Evolutionary conservation across 352 stramenopile species (phyloP).

Genomic region (Peronospora destructor): DNA sequence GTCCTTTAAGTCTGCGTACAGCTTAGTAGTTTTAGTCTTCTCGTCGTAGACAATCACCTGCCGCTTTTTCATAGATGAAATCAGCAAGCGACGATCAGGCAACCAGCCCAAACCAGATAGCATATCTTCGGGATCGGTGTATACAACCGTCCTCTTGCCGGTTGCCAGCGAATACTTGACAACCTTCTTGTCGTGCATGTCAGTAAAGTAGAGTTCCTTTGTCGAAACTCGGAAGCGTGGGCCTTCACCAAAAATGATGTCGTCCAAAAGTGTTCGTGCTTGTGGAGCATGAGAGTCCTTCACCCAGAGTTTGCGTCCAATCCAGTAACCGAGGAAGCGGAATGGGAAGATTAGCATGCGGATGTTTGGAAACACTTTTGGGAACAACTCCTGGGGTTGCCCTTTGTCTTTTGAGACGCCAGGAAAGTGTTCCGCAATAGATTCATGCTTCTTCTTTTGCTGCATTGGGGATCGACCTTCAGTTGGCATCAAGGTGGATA

Average conservation of each 20-base stretch:
- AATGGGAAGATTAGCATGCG: slow-evolving; percentile 29
- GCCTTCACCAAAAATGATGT: slow-evolving; percentile 45
- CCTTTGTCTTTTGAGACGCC: slow-evolving; percentile 1
- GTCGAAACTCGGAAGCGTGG: slow-evolving; percentile 50
- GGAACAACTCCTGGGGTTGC: slow-evolving; percentile 19
- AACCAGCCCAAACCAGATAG: slow-evolving; percentile 60
- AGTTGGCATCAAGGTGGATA: neutral
- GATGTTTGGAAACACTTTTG: slow-evolving; percentile 26
- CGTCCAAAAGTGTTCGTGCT: slow-evolving; percentile 20
- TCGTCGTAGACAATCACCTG: slow-evolving; percentile 41
- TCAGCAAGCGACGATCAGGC: slow-evolving; percentile 48
- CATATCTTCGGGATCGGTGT: slow-evolving; percentile 39
- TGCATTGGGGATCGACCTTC: neutral
- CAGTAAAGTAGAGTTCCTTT: slow-evolving; percentile 54
- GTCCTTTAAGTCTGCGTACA: slow-evolving; percentile 46
- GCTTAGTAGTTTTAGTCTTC: slow-evolving; percentile 18
- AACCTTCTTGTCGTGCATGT: slow-evolving; percentile 59
- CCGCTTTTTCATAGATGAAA: slow-evolving; percentile 46
- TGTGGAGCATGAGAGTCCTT: slow-evolving; percentile 13
- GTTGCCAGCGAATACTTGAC: slow-evolving; percentile 47
- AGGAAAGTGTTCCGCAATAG: neutral
- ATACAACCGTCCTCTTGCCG: slow-evolving; percentile 33
- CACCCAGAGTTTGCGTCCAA: slow-evolving; percentile 22
- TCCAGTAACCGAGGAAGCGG: slow-evolving; percentile 30
- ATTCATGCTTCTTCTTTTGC: slow-evolving; percentile 7